Evolutionary conservation across 73 alveolate species (phyloP).

Genomic region (Stentor roeselii): DNA sequence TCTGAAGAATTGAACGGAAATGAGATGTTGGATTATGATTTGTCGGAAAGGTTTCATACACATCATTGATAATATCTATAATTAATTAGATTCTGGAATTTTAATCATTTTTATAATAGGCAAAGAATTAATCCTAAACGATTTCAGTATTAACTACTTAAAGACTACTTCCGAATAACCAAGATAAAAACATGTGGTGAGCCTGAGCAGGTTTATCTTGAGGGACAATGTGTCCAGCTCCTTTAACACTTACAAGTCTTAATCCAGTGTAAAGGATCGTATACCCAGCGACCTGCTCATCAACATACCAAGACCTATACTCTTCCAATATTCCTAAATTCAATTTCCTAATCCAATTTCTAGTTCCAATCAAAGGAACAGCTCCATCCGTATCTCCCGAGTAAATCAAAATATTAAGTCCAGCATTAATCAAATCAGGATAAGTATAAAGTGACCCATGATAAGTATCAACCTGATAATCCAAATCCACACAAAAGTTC

Average conservation of each 20-base stretch:
- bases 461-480: neutral
- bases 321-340: constrained; percentile 36
- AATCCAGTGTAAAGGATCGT: constrained; percentile 44
- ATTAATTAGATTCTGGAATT: too few relatives aligned
- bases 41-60: too few relatives aligned
- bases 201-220: constrained; percentile 83
- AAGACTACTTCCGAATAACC: too few relatives aligned
- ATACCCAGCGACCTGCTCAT: constrained; percentile 39
- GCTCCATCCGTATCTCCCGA: constrained; percentile 62
- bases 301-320: constrained; percentile 40
- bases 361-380: constrained; percentile 69
- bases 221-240: constrained; percentile 98
- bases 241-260: constrained; percentile 56
- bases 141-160: too few relatives aligned
- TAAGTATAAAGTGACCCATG: neutral
- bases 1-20: too few relatives aligned
- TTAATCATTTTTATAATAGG: too few relatives aligned
- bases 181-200: constrained; percentile 54
- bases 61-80: too few relatives aligned
- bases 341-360: constrained; percentile 45
- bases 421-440: neutral
- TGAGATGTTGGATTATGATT: too few relatives aligned
- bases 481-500: neutral
- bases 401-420: constrained; percentile 45
- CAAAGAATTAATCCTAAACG: too few relatives aligned